Conservation (phyloP, 768 basidiomycete species). For the Hygrophoropsis aurantiaca region DNA sequence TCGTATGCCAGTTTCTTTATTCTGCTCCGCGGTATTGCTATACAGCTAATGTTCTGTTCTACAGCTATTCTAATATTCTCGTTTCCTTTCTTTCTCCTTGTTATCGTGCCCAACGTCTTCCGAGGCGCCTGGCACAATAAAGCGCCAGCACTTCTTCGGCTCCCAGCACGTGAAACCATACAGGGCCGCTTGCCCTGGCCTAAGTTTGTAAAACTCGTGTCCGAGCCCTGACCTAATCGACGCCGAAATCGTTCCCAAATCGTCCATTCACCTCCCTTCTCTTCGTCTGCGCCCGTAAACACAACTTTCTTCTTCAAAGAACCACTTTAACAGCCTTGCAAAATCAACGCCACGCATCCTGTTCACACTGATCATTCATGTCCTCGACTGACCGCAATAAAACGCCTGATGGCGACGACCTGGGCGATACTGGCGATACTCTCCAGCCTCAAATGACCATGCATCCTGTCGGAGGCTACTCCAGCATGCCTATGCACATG, state of each 20-base stretch:
- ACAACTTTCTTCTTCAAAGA: constrained; percentile 7
- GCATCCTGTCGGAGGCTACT: constrained; percentile 49
- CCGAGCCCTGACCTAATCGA: constrained; percentile 35
- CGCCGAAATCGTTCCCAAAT: constrained; percentile 31
- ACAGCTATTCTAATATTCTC: too few species aligned
- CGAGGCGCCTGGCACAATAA: constrained; percentile 12
- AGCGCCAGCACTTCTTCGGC: constrained; percentile 25
- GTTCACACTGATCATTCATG: constrained; percentile 27
- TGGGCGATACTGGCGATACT: constrained; percentile 29
- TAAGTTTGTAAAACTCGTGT: constrained; percentile 37
- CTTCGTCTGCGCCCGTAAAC: constrained; percentile 2
- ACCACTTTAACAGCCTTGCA: constrained; percentile 8
- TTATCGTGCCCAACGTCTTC: constrained; percentile 8
- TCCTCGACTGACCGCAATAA: constrained; percentile 40
- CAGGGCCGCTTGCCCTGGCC: constrained; percentile 27
- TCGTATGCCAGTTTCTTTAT: constrained; percentile 25
- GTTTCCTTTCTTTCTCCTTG: constrained; percentile 5
- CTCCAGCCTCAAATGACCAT: constrained; percentile 50
- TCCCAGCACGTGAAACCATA: constrained; percentile 35
- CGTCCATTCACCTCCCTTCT: constrained; percentile 23
- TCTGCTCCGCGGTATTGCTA: constrained; percentile 13
- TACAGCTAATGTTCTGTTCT: neutral
- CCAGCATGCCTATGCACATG: constrained; percentile 64
- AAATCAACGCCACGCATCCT: constrained; percentile 5
- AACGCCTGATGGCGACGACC: constrained; percentile 41